Evolutionary conservation across 345 rosid genomes (phyloP), one percentile per base, ranked within the genome.

Genomic region (Anastatica hierochuntica): DNA sequence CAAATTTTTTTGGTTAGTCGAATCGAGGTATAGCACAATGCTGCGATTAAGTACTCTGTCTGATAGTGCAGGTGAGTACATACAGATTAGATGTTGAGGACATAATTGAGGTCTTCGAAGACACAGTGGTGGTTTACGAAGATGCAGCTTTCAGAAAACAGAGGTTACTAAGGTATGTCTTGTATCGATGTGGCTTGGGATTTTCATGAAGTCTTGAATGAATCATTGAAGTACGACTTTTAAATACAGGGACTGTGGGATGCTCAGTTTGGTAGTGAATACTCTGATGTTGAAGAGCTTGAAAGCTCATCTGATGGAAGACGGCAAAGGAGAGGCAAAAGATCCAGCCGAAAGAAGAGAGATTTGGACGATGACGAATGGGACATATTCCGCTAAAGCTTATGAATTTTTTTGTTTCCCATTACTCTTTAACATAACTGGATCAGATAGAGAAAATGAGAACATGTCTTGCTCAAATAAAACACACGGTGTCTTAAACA

Each of bases 1-100:
- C n/a, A n/a, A n/a, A n/a, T n/a, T n/a, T n/a, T n/a, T n/a, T n/a
- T n/a, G n/a, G n/a, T n/a, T n/a, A n/a, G n/a, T n/a, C n/a, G n/a
- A n/a, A n/a, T n/a, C n/a, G n/a, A n/a, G 15, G 44, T 8, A 20
- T 12, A 41, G 19, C 10, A 43, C 9, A 27, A 24, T 49, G 33
- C 6, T 13, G 9, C 16, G 14, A 30, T 34, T 40, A 38, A 14
- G n/a, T n/a, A n/a, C n/a, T n/a, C n/a, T n/a, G n/a, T n/a, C n/a
- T n/a, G n/a, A n/a, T n/a, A n/a, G n/a, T 70, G 63, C 77, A 84
- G 97, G 87, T 86, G 58, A 86, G 84, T 61, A 84, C 97, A 30
- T 86, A 86, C 57, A 79, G 81, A 50, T 75, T 90, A 72, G 76
- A 69, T 62, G 73, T 77, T 3, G 85, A 79, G 72, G 96, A 90